These are phyloP conservation scores for Middelhovenomyces tepae DNA, from an alignment of 805 yeast species.

Conservation along the genomic window DNA sequence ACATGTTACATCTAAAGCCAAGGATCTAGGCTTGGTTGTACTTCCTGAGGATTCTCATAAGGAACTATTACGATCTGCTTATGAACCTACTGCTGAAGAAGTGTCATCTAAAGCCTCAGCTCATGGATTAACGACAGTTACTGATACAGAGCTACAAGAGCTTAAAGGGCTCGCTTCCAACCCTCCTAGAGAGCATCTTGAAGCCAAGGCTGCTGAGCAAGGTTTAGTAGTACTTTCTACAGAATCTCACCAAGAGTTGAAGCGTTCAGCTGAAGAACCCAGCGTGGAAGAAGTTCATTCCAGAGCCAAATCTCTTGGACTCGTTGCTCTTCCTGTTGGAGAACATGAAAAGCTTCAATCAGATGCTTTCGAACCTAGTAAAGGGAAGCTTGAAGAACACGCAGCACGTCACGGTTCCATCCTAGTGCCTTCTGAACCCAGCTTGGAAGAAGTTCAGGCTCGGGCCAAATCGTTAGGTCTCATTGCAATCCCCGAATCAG, in stretches of 20 bases:
- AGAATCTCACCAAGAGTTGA: slow-evolving; percentile 24
- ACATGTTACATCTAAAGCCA: slow-evolving; percentile 21
- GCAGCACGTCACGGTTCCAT: slow-evolving; percentile 20
- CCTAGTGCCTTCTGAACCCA: slow-evolving; percentile 19
- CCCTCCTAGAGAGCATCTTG: slow-evolving; percentile 25
- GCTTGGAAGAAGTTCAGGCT: slow-evolving; percentile 15
- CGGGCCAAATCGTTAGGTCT: slow-evolving; percentile 23
- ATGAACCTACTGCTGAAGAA: slow-evolving; percentile 2
- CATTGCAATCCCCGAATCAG: slow-evolving; percentile 18
- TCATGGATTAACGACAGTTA: slow-evolving; percentile 15
- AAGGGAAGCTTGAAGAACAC: slow-evolving; percentile 2
- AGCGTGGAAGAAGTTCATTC: slow-evolving; percentile 9
- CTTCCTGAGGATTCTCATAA: slow-evolving; percentile 15
- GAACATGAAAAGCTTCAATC: slow-evolving; percentile 1
- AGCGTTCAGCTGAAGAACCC: slow-evolving; percentile 7
- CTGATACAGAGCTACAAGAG: slow-evolving; percentile 11
- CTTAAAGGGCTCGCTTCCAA: slow-evolving; percentile 11
- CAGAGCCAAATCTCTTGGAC: slow-evolving; percentile 1
- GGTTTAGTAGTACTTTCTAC: slow-evolving; percentile 27
- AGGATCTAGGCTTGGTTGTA: slow-evolving; percentile 20
- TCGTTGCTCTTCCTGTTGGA: neutral
- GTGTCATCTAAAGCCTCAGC: too few relatives aligned
- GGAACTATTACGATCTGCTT: slow-evolving; percentile 11
- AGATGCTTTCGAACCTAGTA: slow-evolving; percentile 2
- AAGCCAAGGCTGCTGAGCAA: slow-evolving; percentile 22